Conservation (phyloP, 2,329 filamentous ascomycete species). For the Talaromyces amestolkiae region DNA sequence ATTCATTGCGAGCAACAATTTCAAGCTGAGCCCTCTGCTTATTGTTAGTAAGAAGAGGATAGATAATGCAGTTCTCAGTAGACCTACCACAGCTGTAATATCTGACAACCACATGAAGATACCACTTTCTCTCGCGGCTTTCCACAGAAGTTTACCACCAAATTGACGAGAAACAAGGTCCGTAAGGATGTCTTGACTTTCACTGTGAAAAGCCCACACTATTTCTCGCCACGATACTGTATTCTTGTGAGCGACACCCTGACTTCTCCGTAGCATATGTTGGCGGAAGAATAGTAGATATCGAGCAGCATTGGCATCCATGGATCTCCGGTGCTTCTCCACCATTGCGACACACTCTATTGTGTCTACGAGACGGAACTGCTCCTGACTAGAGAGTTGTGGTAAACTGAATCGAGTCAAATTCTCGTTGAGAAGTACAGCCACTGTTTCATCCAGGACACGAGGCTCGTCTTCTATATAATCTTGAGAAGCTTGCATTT, state of each 20-base stretch:
- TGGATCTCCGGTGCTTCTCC: constrained; percentile 80
- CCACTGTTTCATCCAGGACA: constrained; percentile 68
- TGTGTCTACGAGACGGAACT: constrained; percentile 80
- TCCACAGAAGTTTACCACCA: constrained; percentile 77
- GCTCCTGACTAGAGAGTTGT: constrained; percentile 78
- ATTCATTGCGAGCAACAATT: constrained; percentile 86
- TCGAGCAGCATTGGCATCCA: constrained; percentile 84
- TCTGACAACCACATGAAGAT: constrained; percentile 95
- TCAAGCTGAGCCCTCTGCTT: constrained; percentile 74
- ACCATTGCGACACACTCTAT: constrained; percentile 81
- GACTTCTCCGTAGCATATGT: constrained; percentile 67
- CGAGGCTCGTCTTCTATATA: constrained; percentile 57
- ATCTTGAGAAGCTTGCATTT: constrained; percentile 53
- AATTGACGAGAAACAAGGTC: constrained; percentile 80
- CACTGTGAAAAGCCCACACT: constrained; percentile 46
- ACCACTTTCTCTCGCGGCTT: constrained; percentile 78
- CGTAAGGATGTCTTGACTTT: constrained; percentile 78
- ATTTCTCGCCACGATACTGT: constrained; percentile 56
- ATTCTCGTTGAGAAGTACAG: constrained; percentile 69
- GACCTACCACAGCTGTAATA: constrained; percentile 66
- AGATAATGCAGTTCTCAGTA: not conserved
- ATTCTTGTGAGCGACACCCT: constrained; percentile 61
- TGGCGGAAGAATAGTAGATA: constrained; percentile 87
- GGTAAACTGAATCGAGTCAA: constrained; percentile 72
- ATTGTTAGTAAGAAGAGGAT: constrained; percentile 1